These are phyloP conservation scores for Boletellus ananiceps DNA, from an alignment of 768 basidiomycete species.

Conservation along the genomic window DNA sequence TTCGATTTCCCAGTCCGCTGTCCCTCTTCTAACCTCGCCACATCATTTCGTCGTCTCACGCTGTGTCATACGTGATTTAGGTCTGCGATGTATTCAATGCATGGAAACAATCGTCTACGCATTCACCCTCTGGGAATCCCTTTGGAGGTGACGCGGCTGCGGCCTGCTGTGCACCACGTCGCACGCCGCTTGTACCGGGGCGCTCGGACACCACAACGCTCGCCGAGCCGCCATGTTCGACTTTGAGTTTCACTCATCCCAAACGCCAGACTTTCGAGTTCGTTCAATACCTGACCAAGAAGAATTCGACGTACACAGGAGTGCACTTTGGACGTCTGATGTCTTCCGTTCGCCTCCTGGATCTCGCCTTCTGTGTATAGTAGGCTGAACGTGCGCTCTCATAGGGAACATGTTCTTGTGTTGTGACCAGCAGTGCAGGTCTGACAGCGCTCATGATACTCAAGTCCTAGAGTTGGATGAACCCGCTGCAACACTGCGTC, in stretches of 20 bases:
- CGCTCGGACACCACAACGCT: neutral
- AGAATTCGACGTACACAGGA: constrained; percentile 46
- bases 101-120: constrained; percentile 28
- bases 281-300: constrained; percentile 49
- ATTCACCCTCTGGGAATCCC: neutral
- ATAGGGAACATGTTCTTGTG: constrained; percentile 67
- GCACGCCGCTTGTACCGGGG: too few species aligned
- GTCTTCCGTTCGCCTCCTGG: constrained; percentile 52
- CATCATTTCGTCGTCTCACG: constrained; percentile 33
- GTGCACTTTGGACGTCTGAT: constrained; percentile 49
- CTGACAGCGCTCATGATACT: constrained; percentile 9
- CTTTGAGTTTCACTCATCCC: constrained; percentile 36
- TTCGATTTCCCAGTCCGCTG: constrained; percentile 31
- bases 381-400: constrained; percentile 9
- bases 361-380: neutral
- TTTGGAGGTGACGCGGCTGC: constrained; percentile 1
- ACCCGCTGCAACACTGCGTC: constrained; percentile 40
- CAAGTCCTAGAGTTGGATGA: constrained; percentile 54
- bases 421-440: constrained; percentile 38
- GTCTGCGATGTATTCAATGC: constrained; percentile 37
- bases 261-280: constrained; percentile 52
- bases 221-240: constrained; percentile 10
- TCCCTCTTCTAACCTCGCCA: constrained; percentile 29
- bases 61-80: constrained; percentile 39
- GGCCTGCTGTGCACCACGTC: constrained; percentile 17